phyloP scores from a whole-genome alignment of 2,329 filamentous ascomycete genomes.

The Coniochaeta sp. region DNA sequence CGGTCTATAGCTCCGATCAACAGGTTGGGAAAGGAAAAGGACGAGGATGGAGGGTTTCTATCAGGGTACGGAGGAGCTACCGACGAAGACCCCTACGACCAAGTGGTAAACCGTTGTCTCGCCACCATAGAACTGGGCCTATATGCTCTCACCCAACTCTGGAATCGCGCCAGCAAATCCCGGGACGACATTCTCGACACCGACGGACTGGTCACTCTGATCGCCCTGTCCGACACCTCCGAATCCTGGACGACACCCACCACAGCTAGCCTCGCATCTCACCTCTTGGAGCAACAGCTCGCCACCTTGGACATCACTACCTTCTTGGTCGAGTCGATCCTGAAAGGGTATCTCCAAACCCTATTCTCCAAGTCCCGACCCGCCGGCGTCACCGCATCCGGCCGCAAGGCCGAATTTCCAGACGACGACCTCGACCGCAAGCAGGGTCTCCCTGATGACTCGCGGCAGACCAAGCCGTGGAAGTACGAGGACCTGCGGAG shows the following conservation, averaged over 20 bases:
- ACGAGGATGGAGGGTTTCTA: background rate
- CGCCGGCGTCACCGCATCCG: constrained; percentile 44
- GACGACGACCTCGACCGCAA: constrained; percentile 25
- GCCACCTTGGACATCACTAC: background rate
- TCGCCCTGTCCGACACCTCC: constrained; percentile 20
- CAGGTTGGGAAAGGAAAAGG: background rate
- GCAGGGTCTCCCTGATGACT: constrained; percentile 25
- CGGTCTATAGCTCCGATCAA: background rate
- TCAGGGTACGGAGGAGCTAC: background rate
- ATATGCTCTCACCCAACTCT: constrained; percentile 8
- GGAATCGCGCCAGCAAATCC: background rate
- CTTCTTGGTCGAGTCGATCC: constrained; percentile 48
- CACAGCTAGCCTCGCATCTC: constrained; percentile 20
- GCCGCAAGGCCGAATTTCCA: constrained; percentile 43
- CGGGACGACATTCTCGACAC: constrained; percentile 7
- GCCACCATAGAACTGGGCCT: constrained; percentile 10
- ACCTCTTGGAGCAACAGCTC: constrained; percentile 23
- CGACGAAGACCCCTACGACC: constrained; percentile 1
- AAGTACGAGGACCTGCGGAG: constrained; percentile 45
- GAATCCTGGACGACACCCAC: constrained; percentile 13
- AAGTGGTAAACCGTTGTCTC: constrained; percentile 4
- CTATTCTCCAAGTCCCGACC: constrained; percentile 55
- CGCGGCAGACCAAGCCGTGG: constrained; percentile 48
- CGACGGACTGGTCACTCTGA: constrained; percentile 22
- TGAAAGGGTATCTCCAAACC: constrained; percentile 57